Evolutionary conservation across 805 yeast genomes (phyloP).

Genomic region (Yamadazyma scolyti): DNA sequence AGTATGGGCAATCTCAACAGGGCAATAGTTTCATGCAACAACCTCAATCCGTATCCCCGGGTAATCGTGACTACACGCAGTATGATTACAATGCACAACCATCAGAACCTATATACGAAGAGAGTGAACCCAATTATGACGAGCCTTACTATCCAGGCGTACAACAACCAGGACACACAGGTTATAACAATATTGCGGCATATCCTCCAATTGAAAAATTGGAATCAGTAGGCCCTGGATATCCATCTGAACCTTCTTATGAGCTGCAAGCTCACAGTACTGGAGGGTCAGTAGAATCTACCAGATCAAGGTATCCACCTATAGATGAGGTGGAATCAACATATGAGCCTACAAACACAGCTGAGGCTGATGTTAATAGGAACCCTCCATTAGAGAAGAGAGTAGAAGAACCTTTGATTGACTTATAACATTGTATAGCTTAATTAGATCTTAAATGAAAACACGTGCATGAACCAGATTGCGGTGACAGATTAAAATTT

Average conservation of each 20-base stretch:
- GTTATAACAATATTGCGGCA: conserved; percentile 6
- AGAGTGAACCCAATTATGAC: conserved; percentile 2
- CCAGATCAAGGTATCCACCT: conserved; percentile 13
- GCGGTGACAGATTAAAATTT: too few species aligned
- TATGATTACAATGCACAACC: conserved; percentile 1
- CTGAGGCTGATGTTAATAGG: too few species aligned
- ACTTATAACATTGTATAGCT: conserved; percentile 19
- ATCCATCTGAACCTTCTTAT: conserved; percentile 3
- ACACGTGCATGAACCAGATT: too few species aligned
- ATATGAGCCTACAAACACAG: conserved; percentile 1
- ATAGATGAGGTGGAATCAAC: conserved; percentile 9
- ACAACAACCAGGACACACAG: conserved; percentile 1
- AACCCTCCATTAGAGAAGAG: conserved; percentile 5
- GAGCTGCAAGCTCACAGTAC: conserved; percentile 2
- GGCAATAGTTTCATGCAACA: too few species aligned
- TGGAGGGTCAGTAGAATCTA: conserved; percentile 9
- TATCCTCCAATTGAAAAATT: conserved; percentile 8
- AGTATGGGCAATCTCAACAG: too few species aligned
- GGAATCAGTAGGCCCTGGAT: neutral
- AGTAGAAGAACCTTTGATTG: conserved; percentile 36
- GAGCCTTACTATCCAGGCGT: neutral
- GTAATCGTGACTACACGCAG: too few species aligned
- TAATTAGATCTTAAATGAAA: too few species aligned
- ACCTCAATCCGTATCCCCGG: too few species aligned
- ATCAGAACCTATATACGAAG: conserved; percentile 2